Base-by-base conservation (phyloP, 228 moss, liverwort and hornwort species). In the Sphagnum magellanicum region DNA sequence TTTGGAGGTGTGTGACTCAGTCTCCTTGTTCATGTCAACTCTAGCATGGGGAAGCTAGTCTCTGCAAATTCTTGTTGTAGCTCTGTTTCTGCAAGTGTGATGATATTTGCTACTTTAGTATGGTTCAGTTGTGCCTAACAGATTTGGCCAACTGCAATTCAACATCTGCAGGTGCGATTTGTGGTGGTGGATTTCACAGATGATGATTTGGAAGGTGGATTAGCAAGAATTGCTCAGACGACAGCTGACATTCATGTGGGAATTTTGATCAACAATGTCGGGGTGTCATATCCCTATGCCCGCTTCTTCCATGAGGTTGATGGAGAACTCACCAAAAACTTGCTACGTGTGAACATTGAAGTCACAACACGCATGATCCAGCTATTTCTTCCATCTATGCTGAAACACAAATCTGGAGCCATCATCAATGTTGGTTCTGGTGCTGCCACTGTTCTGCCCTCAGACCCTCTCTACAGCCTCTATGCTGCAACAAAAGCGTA, bases 401-500 rank as follows among this genome's bases (percentile, higher is more conserved):
- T 91, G 74, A 80, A 88, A 70, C 74, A 72, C 52, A 88, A 81
- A 71, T 70, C 77, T 11, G 91, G 91, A 5, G 88, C 86, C 6
- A 86, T 91, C 49, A 63, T 91, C 70, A 88, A 84, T 63, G 77
- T 91, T 48, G 91, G 91, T 66, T 91, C 91, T 5, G 91, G 91
- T 16, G 81, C 91, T 3, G 91, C 86, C 0, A 79, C 84, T 1
- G 80, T 85, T 61, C 61, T 91, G 67, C 91, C 91, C 51, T 88
- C 88, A 0, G 86, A 91, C 59, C 91, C 91, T 61, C 88, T 91
- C 1, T 91, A 91, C 49, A 67, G 88, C 4, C 79, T 91, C 50
- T 91, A 91, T 72, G 91, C 91, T 59, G 91, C 81, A 17, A 64
- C 83, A 16, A 91, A 91, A 72, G 88, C 81, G 88, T 91, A 80